Evolutionary conservation across 208 protist genomes (phyloP).

Genomic region (Acanthamoeba polyphaga): DNA sequence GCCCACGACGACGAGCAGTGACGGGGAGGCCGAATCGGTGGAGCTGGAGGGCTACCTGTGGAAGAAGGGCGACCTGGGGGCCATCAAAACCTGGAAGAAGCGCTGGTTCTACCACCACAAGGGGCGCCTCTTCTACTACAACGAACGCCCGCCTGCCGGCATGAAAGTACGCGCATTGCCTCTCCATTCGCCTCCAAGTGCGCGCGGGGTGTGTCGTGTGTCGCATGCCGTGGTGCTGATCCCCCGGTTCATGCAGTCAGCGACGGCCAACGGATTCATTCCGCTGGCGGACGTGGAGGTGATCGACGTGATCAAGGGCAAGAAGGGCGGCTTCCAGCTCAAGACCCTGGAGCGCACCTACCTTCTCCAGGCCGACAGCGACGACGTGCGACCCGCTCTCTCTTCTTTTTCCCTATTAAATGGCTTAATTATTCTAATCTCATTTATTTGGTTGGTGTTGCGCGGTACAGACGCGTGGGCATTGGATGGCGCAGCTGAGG

Average conservation of each 20-base stretch:
- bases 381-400: background rate
- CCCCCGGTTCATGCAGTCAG: background rate
- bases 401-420: background rate
- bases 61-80: slow-evolving; percentile 70
- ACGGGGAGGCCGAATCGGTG: slow-evolving; percentile 18
- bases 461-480: background rate
- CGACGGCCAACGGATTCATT: slow-evolving; percentile 57
- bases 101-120: slow-evolving; percentile 65
- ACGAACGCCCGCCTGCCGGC: background rate
- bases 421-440: background rate
- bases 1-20: background rate
- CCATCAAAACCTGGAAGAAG: slow-evolving; percentile 74
- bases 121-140: slow-evolving; percentile 68
- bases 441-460: background rate
- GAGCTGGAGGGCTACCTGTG: slow-evolving; percentile 58
- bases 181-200: background rate
- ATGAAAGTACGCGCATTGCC: background rate
- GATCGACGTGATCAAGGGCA: slow-evolving; percentile 46
- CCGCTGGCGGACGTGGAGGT: slow-evolving; percentile 52
- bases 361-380: slow-evolving; percentile 45
- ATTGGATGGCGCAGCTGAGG: slow-evolving; percentile 22
- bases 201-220: background rate
- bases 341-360: slow-evolving; percentile 68
- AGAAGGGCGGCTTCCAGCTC: slow-evolving; percentile 55
- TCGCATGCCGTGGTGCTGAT: background rate